Conservation (phyloP, 495 filamentous ascomycete genomes). For the Glonium stellatum region DNA sequence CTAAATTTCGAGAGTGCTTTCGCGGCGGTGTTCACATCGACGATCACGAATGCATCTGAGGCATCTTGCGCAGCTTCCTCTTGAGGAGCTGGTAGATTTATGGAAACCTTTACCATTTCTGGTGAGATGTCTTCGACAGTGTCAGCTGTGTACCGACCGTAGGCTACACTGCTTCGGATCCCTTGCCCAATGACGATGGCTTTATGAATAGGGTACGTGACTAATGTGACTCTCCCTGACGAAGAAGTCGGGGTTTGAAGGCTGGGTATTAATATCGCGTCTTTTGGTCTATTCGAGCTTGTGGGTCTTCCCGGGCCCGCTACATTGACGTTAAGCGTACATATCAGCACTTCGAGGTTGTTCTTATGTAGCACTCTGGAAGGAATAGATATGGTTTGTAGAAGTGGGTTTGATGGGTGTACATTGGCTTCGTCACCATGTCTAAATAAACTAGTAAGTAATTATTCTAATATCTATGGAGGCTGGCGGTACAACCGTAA, state of each 20-base stretch:
- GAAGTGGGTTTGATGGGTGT: conserved; percentile 41
- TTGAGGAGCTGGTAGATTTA: conserved; percentile 44
- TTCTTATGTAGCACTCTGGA: conserved; percentile 60
- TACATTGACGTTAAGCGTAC: conserved; percentile 42
- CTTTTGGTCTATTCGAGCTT: conserved; percentile 39
- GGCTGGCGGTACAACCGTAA: conserved; percentile 32
- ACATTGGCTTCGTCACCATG: conserved; percentile 45
- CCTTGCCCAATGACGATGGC: conserved; percentile 69
- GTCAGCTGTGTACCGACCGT: conserved; percentile 41
- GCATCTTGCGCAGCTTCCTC: conserved; percentile 28
- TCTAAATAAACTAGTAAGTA: conserved; percentile 31
- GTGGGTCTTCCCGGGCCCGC: conserved; percentile 9
- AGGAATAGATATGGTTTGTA: conserved; percentile 55
- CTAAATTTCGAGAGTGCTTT: conserved; percentile 59
- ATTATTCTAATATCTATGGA: neutral
- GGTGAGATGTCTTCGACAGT: conserved; percentile 31
- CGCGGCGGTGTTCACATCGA: conserved; percentile 51
- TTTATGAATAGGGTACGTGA: conserved; percentile 81
- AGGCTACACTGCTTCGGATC: conserved; percentile 46
- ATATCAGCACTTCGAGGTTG: conserved; percentile 74
- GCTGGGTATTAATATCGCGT: conserved; percentile 63
- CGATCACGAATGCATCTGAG: conserved; percentile 34
- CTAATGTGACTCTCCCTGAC: conserved; percentile 51
- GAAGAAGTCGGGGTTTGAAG: conserved; percentile 59
- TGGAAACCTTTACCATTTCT: conserved; percentile 47